These are phyloP conservation scores for Candida chilensis DNA, from an alignment of 805 yeast species.

Conservation along the genomic window DNA sequence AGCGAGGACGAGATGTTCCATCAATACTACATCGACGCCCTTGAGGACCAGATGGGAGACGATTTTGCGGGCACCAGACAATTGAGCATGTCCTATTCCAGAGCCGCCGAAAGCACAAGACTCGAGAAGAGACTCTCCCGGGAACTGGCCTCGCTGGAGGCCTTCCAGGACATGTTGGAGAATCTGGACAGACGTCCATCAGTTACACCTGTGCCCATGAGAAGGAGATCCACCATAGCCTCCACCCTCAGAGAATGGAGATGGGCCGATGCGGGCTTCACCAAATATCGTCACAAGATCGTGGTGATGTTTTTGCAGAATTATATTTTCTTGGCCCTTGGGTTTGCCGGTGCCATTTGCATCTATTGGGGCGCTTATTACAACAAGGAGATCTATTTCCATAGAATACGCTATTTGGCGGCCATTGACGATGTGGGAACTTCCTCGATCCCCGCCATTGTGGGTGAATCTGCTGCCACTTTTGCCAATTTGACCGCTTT, in stretches of 20 bases:
- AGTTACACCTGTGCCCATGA: too few species aligned
- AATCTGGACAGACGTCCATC: background rate
- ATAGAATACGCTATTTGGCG: conserved; percentile 14
- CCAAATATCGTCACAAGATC: conserved; percentile 12
- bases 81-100: background rate
- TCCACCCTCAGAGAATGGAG: conserved; percentile 6
- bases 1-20: background rate
- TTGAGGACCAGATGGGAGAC: conserved; percentile 1
- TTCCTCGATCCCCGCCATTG: conserved; percentile 11
- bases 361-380: conserved; percentile 24
- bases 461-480: conserved; percentile 12
- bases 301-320: conserved; percentile 11
- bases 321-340: conserved; percentile 11
- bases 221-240: background rate
- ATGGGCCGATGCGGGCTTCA: too few species aligned
- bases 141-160: too few species aligned
- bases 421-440: conserved; percentile 14
- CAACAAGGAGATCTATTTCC: conserved; percentile 10
- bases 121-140: too few species aligned
- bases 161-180: background rate
- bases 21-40: background rate
- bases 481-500: conserved; percentile 13
- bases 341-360: conserved; percentile 14
- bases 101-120: background rate
- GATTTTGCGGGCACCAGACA: background rate